Percentiles rank a stretch among this genome's conserved stretches.
These are phyloP conservation scores for Tuber aestivum DNA, from an alignment of 495 filamentous ascomycete species.

Conservation along the genomic window DNA sequence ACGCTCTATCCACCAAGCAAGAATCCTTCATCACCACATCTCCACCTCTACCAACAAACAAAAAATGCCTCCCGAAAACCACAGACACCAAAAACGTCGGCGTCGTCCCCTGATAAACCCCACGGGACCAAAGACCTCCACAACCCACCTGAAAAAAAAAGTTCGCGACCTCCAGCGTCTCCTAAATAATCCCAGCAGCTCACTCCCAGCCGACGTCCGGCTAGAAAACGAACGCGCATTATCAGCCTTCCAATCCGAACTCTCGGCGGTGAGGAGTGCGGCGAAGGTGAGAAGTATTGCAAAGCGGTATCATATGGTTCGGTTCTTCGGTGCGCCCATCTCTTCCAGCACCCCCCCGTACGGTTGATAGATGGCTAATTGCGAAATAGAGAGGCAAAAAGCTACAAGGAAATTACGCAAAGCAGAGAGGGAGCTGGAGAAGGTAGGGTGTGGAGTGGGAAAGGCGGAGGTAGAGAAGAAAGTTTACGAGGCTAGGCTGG, in stretches of 20 bases:
- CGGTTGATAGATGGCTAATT: neutral
- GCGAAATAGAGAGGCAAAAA: constrained; percentile 68
- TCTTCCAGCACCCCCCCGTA: constrained; percentile 28
- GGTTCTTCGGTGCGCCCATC: constrained; percentile 65
- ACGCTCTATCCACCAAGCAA: neutral
- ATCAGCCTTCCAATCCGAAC: constrained; percentile 64
- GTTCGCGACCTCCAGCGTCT: constrained; percentile 58
- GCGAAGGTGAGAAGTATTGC: constrained; percentile 66
- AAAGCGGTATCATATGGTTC: constrained; percentile 84
- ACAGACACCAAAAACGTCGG: constrained; percentile 44
- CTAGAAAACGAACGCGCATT: constrained; percentile 77
- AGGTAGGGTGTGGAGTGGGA: constrained; percentile 54
- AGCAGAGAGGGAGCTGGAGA: constrained; percentile 64
- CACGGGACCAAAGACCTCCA: constrained; percentile 33
- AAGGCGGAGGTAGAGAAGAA: constrained; percentile 49
- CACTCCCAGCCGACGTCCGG: constrained; percentile 66
- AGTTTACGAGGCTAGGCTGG: constrained; percentile 67
- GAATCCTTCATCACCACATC: constrained; percentile 16
- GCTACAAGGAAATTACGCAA: constrained; percentile 68
- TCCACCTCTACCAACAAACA: constrained; percentile 24
- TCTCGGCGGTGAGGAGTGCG: constrained; percentile 54
- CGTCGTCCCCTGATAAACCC: constrained; percentile 44
- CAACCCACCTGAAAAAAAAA: constrained; percentile 49
- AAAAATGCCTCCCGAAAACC: constrained; percentile 38
- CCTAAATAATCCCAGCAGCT: constrained; percentile 53